phyloP scores from a whole-genome alignment of 106 monocot genomes.

The Dendrobium chrysotoxum region DNA sequence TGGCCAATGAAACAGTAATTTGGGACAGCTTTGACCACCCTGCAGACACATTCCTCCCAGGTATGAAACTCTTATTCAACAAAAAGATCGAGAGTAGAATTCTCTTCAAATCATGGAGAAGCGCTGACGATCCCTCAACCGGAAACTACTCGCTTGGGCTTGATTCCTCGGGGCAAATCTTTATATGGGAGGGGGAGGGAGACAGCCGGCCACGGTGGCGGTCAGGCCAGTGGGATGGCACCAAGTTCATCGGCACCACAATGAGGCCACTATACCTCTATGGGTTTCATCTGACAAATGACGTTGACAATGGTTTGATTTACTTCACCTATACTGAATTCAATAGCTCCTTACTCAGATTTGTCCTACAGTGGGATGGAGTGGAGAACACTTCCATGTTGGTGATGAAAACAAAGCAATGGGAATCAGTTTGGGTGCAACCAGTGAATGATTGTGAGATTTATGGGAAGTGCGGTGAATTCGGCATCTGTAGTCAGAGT shows the following conservation, averaged over 20 bases:
- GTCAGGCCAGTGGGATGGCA: slow-evolving; percentile 55
- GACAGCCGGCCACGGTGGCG: slow-evolving; percentile 31
- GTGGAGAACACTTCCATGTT: slow-evolving; percentile 19
- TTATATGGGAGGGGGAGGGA: slow-evolving; percentile 34
- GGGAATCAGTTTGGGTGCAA: slow-evolving; percentile 39
- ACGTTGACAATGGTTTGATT: slow-evolving; percentile 9
- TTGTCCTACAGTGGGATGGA: slow-evolving; percentile 24
- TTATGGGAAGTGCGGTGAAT: slow-evolving; percentile 33
- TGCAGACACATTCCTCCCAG: slow-evolving; percentile 36
- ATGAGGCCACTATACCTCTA: slow-evolving; percentile 33
- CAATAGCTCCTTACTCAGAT: slow-evolving; percentile 27
- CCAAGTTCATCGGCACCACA: slow-evolving; percentile 33
- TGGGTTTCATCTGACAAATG: slow-evolving; percentile 19
- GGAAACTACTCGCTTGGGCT: slow-evolving; percentile 45
- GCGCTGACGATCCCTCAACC: slow-evolving; percentile 27
- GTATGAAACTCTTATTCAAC: slow-evolving; percentile 27
- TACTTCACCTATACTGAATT: slow-evolving; percentile 19
- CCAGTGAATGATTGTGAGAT: slow-evolving; percentile 37
- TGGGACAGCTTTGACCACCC: slow-evolving; percentile 54
- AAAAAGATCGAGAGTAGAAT: background rate
- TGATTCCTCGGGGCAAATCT: slow-evolving; percentile 24
- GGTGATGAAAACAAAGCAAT: background rate
- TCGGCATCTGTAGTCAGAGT: slow-evolving; percentile 20
- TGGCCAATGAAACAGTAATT: background rate
- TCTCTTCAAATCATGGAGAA: slow-evolving; percentile 40